Percentiles rank a stretch among this genome's conserved stretches.
Conservation (phyloP, 1,139 yeast genomes). For the Lodderomyces elongisporus region DNA sequence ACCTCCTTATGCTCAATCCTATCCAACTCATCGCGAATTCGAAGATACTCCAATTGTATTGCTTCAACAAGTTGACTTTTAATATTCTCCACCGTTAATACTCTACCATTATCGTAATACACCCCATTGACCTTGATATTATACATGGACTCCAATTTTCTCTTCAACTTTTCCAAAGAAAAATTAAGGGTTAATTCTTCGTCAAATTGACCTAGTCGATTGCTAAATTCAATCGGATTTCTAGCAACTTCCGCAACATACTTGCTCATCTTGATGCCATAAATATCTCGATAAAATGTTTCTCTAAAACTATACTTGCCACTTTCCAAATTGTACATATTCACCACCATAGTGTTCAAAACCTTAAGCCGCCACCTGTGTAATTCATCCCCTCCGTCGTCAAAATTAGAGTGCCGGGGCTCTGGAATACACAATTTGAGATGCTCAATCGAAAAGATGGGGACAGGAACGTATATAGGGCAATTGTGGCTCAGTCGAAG, state of each 20-base stretch:
- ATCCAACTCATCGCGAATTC: slow-evolving; percentile 26
- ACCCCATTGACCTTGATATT: slow-evolving; percentile 12
- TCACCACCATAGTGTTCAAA: slow-evolving; percentile 21
- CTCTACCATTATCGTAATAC: neutral
- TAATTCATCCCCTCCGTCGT: neutral
- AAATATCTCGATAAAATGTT: slow-evolving; percentile 21
- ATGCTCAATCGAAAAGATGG: slow-evolving; percentile 37
- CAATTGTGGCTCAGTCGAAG: slow-evolving; percentile 21
- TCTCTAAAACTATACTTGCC: neutral
- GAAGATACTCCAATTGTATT: slow-evolving; percentile 31
- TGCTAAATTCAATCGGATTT: slow-evolving; percentile 13
- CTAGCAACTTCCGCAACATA: neutral
- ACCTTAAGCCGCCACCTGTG: slow-evolving; percentile 28
- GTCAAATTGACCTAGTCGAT: slow-evolving; percentile 19
- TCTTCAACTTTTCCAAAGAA: slow-evolving; percentile 23
- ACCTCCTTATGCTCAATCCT: slow-evolving; percentile 20
- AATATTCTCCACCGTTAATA: slow-evolving; percentile 3
- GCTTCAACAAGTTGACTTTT: slow-evolving; percentile 28
- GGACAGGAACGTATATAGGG: slow-evolving; percentile 37
- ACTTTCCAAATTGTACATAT: neutral
- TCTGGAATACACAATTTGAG: slow-evolving; percentile 22
- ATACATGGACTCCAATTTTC: slow-evolving; percentile 20
- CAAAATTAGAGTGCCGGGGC: slow-evolving; percentile 12
- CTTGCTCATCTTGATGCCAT: slow-evolving; percentile 25
- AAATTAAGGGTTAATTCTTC: slow-evolving; percentile 18